Base-by-base conservation (phyloP, 768 basidiomycete species). In the Calocybe cyanea region DNA sequence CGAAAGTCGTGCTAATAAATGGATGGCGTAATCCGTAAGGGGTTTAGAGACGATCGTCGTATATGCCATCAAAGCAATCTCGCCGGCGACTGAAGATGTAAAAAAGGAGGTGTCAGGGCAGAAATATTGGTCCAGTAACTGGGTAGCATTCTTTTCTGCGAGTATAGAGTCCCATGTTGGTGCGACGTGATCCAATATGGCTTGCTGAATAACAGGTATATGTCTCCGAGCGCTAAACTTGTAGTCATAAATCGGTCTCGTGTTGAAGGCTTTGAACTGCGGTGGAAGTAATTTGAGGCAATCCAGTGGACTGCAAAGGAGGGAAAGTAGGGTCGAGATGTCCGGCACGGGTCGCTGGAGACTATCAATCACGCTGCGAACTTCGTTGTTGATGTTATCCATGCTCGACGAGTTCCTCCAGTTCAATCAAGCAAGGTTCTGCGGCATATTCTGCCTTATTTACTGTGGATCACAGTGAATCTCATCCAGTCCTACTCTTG, bases 91-190 rank as follows among this genome's bases (percentile, higher is more conserved):
- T 7, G 69, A 49, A 7, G 70, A 70, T 1, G 81, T 66, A 52
- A 74, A 80, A 11, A 67, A 72, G 57, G 83, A 78, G 17, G 65
- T 56, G 55, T 81, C 77, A 4, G 90, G 90, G 56, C 79, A 81
- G 57, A 93, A 92, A 61, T 83, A 91, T 49, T 84, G 81, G 32
- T 81, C 73, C 1, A 81, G 53, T 14, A 91, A 62, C 2, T 60
- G 41, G 10, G 63, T 63, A 9, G 69, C 64, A 18, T 73, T 60
- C 28, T 78, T 63, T 46, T 83, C 74, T n/a, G 64, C 60, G 32
- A 93, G 68, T 3, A 60, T 47, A 1, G 66, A 54, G 31, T 79
- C 75, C 89, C 91, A 95, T 25, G 77, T 75, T 0, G 88, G 87
- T 3, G 81, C 59, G 40, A 90, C 68, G 49, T 80, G 70, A 50